Percentiles rank a stretch among this genome's conserved stretches.
Conservation (phyloP, 2,329 filamentous ascomycete genomes). For the Arthrinium puccinioides region DNA sequence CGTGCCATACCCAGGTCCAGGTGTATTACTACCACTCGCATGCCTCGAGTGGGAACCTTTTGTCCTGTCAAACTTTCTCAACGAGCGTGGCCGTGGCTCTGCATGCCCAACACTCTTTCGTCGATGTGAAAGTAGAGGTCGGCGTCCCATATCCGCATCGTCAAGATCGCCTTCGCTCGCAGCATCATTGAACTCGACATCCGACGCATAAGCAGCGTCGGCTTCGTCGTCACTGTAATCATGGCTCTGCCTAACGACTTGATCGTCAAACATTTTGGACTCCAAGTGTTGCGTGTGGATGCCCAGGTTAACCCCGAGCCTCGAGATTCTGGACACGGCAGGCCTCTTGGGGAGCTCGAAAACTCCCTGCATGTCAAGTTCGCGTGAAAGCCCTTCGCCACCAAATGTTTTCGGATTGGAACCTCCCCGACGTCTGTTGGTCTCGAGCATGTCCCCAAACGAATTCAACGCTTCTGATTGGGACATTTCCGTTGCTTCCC, state of each 20-base stretch:
- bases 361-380: conserved; percentile 49
- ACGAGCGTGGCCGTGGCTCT: conserved; percentile 19
- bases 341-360: conserved; percentile 55
- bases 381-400: conserved; percentile 16
- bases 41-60: conserved; percentile 7
- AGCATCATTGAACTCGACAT: conserved; percentile 28
- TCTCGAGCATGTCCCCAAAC: conserved; percentile 35
- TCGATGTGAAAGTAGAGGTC: conserved; percentile 19
- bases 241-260: conserved; percentile 8
- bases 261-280: conserved; percentile 46
- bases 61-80: conserved; percentile 19
- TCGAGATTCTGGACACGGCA: conserved; percentile 40
- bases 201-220: conserved; percentile 12
- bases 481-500: conserved; percentile 28
- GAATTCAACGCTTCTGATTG: conserved; percentile 36
- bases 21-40: neutral
- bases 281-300: conserved; percentile 71
- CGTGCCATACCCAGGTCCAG: conserved; percentile 17
- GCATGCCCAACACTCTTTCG: conserved; percentile 35
- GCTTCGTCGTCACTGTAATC: conserved; percentile 15
- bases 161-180: conserved; percentile 34
- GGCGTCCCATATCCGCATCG: conserved; percentile 23
- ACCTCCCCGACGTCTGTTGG: conserved; percentile 32
- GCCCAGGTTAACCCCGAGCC: conserved; percentile 60
- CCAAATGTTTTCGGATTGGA: conserved; percentile 32